Evolutionary conservation across 2,329 filamentous ascomycete genomes (phyloP).

Genomic region (Claviceps sorghi): DNA sequence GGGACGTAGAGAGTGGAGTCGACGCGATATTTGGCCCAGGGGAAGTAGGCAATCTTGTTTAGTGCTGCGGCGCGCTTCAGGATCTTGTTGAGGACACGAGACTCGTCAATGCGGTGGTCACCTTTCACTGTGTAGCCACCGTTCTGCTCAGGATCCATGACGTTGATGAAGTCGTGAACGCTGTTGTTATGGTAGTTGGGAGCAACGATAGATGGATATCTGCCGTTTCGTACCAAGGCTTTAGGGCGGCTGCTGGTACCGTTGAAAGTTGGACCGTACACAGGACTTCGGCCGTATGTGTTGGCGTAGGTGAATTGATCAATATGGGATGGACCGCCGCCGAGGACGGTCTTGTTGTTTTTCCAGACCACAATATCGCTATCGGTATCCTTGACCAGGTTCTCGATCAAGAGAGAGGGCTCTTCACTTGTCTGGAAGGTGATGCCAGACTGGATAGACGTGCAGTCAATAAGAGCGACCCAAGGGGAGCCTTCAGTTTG

Average conservation of each 20-base stretch:
- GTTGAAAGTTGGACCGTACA: constrained; percentile 19
- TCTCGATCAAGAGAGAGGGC: constrained; percentile 29
- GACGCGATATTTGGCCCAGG: constrained; percentile 15
- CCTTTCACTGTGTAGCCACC: constrained; percentile 18
- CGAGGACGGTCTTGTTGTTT: constrained; percentile 11
- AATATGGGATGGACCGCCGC: constrained; percentile 16
- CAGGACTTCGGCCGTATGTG: constrained; percentile 24
- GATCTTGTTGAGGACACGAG: constrained; percentile 22
- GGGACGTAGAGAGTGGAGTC: constrained; percentile 14
- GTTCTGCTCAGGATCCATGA: constrained; percentile 24
- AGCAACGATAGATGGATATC: constrained; percentile 22
- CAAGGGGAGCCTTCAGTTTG: constrained; percentile 24
- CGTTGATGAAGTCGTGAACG: constrained; percentile 14
- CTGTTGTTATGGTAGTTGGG: constrained; percentile 8
- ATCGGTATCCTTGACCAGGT: constrained; percentile 24
- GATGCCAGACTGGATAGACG: constrained; percentile 26
- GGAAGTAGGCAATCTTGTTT: constrained; percentile 16
- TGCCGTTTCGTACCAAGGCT: constrained; percentile 22
- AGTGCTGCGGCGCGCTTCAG: constrained; percentile 21
- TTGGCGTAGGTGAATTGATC: constrained; percentile 28
- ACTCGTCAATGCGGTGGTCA: constrained; percentile 24
- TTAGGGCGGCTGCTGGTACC: constrained; percentile 19
- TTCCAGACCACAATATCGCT: constrained; percentile 17
- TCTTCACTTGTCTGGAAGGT: constrained; percentile 21
- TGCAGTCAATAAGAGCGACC: constrained; percentile 26